phyloP scores from a whole-genome alignment of 139 green algal genomes.

The Micractinium conductrix region DNA sequence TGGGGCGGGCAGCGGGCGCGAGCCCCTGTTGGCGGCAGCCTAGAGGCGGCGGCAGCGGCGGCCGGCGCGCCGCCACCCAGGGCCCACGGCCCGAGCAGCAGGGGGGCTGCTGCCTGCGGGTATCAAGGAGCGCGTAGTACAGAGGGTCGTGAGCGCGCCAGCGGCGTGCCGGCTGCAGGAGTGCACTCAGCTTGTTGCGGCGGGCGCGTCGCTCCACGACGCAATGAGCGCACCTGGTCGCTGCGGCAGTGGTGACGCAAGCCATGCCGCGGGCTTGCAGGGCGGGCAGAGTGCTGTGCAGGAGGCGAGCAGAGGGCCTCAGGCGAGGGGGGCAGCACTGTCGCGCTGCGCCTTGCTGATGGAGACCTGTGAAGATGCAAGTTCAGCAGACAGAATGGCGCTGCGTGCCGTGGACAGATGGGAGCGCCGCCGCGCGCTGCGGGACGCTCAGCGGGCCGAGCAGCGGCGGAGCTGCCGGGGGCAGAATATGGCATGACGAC shows the following conservation, averaged over 20 bases:
- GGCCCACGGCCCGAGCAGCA: not conserved
- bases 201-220: not conserved
- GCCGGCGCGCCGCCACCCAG: not conserved
- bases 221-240: not conserved
- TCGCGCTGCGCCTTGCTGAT: too few relatives aligned
- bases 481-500: too few relatives aligned
- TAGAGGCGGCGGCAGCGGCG: not conserved
- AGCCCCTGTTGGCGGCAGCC: not conserved
- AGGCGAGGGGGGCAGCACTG: too few relatives aligned
- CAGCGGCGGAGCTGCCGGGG: too few relatives aligned
- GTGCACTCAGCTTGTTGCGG: not conserved
- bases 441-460: too few relatives aligned
- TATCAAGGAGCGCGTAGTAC: not conserved
- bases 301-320: too few relatives aligned
- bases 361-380: too few relatives aligned
- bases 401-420: too few relatives aligned
- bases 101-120: slow-evolving; percentile 8
- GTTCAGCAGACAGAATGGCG: too few relatives aligned
- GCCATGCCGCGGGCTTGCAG: not conserved
- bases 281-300: too few relatives aligned
- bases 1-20: not conserved
- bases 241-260: not conserved
- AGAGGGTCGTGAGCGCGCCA: not conserved
- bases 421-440: too few relatives aligned
- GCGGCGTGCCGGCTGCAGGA: not conserved